These are phyloP conservation scores for Karstenula rhodostoma DNA, from an alignment of 2,329 filamentous ascomycete species.

Conservation along the genomic window DNA sequence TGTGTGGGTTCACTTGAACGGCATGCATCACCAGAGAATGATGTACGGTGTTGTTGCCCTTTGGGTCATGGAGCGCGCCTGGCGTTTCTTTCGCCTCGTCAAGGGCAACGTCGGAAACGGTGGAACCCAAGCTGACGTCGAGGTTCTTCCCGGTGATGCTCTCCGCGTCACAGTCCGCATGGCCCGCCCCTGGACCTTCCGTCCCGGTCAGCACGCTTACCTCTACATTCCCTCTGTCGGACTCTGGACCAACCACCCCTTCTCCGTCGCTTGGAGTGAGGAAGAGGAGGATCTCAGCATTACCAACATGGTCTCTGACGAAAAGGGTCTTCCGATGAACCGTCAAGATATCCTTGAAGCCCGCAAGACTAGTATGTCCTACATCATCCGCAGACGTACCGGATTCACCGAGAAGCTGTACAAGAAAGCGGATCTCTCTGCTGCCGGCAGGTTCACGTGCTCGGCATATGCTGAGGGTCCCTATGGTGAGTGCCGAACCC, in stretches of 20 bases:
- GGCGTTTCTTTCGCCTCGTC: conserved; percentile 60
- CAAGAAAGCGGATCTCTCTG: conserved; percentile 67
- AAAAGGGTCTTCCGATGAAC: conserved; percentile 58
- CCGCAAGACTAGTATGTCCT: conserved; percentile 70
- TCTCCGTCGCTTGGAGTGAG: conserved; percentile 80
- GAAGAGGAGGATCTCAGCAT: conserved; percentile 58
- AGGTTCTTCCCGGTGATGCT: conserved; percentile 79
- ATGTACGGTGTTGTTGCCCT: conserved; percentile 70
- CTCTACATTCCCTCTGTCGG: conserved; percentile 78
- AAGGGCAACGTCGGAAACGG: conserved; percentile 73
- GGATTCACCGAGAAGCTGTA: conserved; percentile 88
- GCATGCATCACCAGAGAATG: conserved; percentile 64
- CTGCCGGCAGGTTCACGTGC: conserved; percentile 66
- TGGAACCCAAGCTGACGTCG: conserved; percentile 73
- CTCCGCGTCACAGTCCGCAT: conserved; percentile 76
- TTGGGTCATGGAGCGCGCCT: conserved; percentile 71
- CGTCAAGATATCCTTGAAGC: conserved; percentile 61
- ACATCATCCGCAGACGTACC: conserved; percentile 86
- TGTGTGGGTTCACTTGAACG: conserved; percentile 71
- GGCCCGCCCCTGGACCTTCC: conserved; percentile 78
- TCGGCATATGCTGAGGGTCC: conserved; percentile 87
- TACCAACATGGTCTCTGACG: conserved; percentile 36
- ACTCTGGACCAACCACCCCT: conserved; percentile 79
- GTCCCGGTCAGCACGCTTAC: conserved; percentile 80
- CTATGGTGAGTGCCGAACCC: conserved; percentile 62